Percentiles rank a stretch among this genome's conserved stretches.
phyloP scores from a whole-genome alignment of 1,284 basidiomycete species.

The Amylostereum areolatum region DNA sequence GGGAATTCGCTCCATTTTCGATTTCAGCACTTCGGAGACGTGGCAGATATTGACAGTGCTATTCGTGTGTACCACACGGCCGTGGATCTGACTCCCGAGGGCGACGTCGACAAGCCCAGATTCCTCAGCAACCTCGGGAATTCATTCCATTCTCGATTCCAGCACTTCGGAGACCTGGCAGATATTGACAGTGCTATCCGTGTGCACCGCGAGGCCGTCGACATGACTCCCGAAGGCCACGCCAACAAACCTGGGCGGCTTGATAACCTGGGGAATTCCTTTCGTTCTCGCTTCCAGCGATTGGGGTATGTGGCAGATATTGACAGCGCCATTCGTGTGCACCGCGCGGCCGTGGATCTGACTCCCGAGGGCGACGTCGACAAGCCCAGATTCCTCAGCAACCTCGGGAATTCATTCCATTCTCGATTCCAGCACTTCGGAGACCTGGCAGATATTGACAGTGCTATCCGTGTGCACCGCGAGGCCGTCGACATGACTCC shows the following conservation, averaged over 20 bases:
- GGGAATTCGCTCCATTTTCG: constrained; percentile 21
- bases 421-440: too few relatives aligned
- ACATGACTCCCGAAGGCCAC: neutral
- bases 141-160: constrained; percentile 16
- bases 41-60: neutral
- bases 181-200: neutral
- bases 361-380: neutral
- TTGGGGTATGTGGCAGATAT: neutral
- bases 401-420: too few relatives aligned
- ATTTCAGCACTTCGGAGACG: neutral
- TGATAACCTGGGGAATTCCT: neutral
- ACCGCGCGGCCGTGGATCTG: neutral
- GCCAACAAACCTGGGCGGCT: constrained; percentile 4
- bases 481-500: too few relatives aligned
- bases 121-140: constrained; percentile 20
- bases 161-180: neutral
- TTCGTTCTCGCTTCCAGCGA: neutral
- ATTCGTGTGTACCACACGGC: too few relatives aligned
- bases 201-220: neutral
- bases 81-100: neutral
- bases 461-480: too few relatives aligned
- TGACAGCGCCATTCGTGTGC: neutral
- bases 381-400: too few relatives aligned
- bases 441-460: too few relatives aligned
- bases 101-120: constrained; percentile 1